These are phyloP conservation scores for Nitzschia sp. DNA, from an alignment of 108 stramenopile genomes.

Conservation along the genomic window DNA sequence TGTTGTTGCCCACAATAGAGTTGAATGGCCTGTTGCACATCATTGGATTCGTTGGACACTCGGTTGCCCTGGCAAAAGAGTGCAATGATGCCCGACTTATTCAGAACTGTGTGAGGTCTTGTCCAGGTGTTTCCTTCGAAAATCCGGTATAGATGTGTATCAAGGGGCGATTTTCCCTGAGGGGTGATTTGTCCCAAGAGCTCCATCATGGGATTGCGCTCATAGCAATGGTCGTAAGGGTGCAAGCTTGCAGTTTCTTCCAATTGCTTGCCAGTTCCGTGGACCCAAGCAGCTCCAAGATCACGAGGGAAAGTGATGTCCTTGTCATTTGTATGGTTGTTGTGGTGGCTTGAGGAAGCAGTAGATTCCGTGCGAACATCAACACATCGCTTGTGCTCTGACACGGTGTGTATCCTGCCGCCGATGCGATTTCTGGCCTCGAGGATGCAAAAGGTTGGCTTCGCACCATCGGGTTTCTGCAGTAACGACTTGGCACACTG, in stretches of 20 bases:
- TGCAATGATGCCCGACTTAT: slow-evolving; percentile 26
- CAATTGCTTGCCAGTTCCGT: slow-evolving; percentile 40
- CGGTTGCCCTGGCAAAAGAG: slow-evolving; percentile 23
- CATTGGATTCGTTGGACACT: slow-evolving; percentile 15
- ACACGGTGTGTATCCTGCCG: slow-evolving; percentile 42
- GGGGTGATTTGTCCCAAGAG: slow-evolving; percentile 22
- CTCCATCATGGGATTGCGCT: slow-evolving; percentile 47
- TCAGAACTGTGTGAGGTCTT: slow-evolving; percentile 40
- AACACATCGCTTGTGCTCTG: slow-evolving; percentile 3
- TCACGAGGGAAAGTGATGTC: slow-evolving; percentile 26
- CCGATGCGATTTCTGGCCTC: slow-evolving; percentile 62
- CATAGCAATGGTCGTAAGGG: neutral
- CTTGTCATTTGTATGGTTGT: neutral
- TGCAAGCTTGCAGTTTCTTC: neutral
- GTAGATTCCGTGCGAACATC: neutral
- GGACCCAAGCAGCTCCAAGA: slow-evolving; percentile 62
- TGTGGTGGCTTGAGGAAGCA: neutral
- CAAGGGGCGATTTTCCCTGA: neutral
- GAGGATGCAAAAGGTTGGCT: slow-evolving; percentile 25
- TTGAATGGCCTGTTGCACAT: slow-evolving; percentile 16
- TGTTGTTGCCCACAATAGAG: slow-evolving; percentile 32
- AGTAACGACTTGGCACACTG: slow-evolving; percentile 37
- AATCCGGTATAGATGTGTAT: slow-evolving; percentile 16
- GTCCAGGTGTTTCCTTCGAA: slow-evolving; percentile 56
- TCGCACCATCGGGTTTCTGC: neutral